Percentiles rank a stretch among this genome's conserved stretches.
phyloP scores from a whole-genome alignment of 2,329 filamentous ascomycete genomes.

The Aphanoascus verrucosus region DNA sequence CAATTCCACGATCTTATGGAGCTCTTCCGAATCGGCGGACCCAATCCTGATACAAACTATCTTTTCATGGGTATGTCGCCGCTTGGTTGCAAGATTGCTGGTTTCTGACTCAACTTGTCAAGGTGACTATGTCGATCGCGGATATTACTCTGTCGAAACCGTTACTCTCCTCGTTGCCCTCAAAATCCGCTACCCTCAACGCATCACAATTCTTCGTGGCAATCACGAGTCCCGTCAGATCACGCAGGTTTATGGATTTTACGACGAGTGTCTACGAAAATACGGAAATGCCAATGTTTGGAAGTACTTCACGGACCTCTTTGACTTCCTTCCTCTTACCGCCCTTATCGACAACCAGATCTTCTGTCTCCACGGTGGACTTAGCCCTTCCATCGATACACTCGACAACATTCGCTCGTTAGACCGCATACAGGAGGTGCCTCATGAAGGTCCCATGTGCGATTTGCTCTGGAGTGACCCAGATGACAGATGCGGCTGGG shows the following conservation, averaged over 20 bases:
- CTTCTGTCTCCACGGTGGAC: constrained; percentile 60
- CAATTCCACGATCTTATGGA: constrained; percentile 98
- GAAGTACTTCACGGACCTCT: constrained; percentile 70
- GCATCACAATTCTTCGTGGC: constrained; percentile 61
- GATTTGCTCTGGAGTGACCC: constrained; percentile 69
- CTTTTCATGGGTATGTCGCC: constrained; percentile 70
- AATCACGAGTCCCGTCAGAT: constrained; percentile 70
- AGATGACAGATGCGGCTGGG: constrained; percentile 60
- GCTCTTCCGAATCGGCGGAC: constrained; percentile 93
- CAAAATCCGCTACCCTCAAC: constrained; percentile 57
- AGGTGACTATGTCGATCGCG: constrained; percentile 63
- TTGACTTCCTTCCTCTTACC: constrained; percentile 64
- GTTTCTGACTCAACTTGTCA: constrained; percentile 57
- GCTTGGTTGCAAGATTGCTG: not conserved
- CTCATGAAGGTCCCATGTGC: constrained; percentile 66
- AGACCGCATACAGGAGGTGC: constrained; percentile 63
- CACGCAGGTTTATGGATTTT: constrained; percentile 68
- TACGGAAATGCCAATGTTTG: constrained; percentile 69
- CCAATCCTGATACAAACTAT: constrained; percentile 90
- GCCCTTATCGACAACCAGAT: constrained; percentile 65
- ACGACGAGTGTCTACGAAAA: constrained; percentile 66
- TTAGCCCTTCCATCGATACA: constrained; percentile 63
- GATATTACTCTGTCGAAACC: constrained; percentile 64
- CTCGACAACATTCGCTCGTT: constrained; percentile 66
- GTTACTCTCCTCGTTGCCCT: constrained; percentile 62